Conservation (phyloP, 768 basidiomycete genomes). For the Neoboletus brunneissimus region DNA sequence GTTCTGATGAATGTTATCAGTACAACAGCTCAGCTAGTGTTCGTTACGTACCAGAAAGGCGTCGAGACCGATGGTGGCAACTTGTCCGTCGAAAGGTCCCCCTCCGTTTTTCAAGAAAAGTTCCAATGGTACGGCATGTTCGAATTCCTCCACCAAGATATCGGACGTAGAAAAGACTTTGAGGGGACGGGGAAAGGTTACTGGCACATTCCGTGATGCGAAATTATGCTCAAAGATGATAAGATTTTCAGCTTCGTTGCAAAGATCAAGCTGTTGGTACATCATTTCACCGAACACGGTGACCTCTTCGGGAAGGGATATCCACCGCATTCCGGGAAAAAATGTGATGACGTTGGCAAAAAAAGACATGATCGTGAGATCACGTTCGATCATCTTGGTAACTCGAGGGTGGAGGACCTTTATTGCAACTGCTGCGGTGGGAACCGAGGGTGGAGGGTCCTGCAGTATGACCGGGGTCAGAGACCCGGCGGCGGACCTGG, state of each 20-base stretch:
- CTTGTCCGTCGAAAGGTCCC: slow-evolving; percentile 83
- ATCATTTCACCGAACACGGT: slow-evolving; percentile 95
- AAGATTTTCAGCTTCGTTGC: slow-evolving; percentile 88
- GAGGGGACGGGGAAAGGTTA: slow-evolving; percentile 89
- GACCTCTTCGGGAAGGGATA: slow-evolving; percentile 94
- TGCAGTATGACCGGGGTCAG: slow-evolving; percentile 48
- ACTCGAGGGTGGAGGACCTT: slow-evolving; percentile 94
- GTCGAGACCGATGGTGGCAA: slow-evolving; percentile 91
- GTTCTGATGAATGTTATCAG: slow-evolving; percentile 51
- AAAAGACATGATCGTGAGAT: slow-evolving; percentile 93
- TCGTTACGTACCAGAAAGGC: slow-evolving; percentile 77
- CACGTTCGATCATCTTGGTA: slow-evolving; percentile 75
- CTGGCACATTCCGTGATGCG: slow-evolving; percentile 67
- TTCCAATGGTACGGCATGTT: slow-evolving; percentile 90
- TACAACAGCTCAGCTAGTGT: not conserved
- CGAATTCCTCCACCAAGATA: slow-evolving; percentile 87
- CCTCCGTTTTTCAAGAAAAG: slow-evolving; percentile 85
- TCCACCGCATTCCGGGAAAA: slow-evolving; percentile 93
- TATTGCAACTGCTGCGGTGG: slow-evolving; percentile 87
- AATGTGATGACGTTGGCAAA: slow-evolving; percentile 77
- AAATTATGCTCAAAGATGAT: slow-evolving; percentile 86
- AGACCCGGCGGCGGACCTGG: slow-evolving; percentile 44
- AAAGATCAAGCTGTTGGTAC: slow-evolving; percentile 88
- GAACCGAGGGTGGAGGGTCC: slow-evolving; percentile 67
- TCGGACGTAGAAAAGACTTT: slow-evolving; percentile 77